A percentile compares a stretch with the other conserved stretches of the same genome.
phyloP scores from a whole-genome alignment of 192 early-diverging fungal species.

The Tieghemiomyces parasiticus region DNA sequence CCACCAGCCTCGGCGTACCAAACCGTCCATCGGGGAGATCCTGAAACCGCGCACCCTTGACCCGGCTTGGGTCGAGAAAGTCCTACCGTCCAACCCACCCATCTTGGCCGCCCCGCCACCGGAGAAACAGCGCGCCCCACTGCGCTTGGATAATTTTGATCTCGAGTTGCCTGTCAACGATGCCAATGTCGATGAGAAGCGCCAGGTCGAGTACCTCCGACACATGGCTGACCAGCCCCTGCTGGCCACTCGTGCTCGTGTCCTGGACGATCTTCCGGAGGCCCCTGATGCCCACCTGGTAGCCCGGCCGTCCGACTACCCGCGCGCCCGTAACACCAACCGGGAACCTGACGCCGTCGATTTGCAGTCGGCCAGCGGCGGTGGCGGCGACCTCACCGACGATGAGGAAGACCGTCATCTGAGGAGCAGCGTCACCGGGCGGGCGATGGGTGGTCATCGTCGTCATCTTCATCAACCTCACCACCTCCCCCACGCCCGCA shows the following conservation, averaged over 20 bases:
- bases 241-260: background rate
- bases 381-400: background rate
- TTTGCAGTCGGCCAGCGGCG: background rate
- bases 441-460: too few relatives aligned
- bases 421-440: too few relatives aligned
- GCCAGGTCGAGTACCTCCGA: background rate
- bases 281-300: background rate
- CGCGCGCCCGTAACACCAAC: background rate
- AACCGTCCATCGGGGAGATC: too few relatives aligned
- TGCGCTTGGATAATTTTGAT: background rate
- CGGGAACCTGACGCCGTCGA: background rate
- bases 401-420: too few relatives aligned
- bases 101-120: background rate
- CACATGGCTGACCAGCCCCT: background rate
- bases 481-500: too few relatives aligned
- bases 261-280: background rate
- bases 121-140: background rate
- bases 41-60: too few relatives aligned
- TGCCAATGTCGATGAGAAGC: background rate
- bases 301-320: background rate
- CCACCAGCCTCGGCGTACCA: too few relatives aligned
- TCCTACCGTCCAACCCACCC: background rate
- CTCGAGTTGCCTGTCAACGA: too few relatives aligned
- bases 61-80: background rate
- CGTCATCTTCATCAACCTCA: too few relatives aligned